Evolutionary conservation across 1,139 yeast genomes (phyloP), one percentile per base, ranked within the genome.

Genomic region (Sugiyamaella paludigena): DNA sequence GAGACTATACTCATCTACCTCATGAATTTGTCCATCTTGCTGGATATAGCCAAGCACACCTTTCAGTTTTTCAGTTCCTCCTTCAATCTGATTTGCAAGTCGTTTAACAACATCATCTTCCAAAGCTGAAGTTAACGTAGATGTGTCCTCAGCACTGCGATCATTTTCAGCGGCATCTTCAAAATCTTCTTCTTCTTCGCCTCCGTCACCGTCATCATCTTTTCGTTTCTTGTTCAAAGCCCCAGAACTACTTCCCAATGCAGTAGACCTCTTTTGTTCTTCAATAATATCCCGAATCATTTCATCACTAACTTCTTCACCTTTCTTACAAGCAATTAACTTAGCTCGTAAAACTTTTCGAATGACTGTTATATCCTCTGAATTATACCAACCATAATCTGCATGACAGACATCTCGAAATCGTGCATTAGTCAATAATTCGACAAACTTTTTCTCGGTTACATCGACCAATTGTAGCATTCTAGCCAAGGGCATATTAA

Each of bases 401-500:
- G 68, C 61, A 59, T 77, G 71, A 8, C 57, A 56, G 15, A 51
- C 53, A 13, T 56, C 59, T 10, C 64, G 53, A 52, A 75, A 51
- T 43, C 65, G 59, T 6, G 72, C 71, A 1, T 71, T 66, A 2
- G 71, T 66, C 13, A 86, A 66, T 2, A 86, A 66, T 6, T 72
- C 72, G 4, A 68, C 64, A 9, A 91, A 72, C 55, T 82, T 83
- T 6, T 80, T 77, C 61, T 88, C 96, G 3, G 77, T 66, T 5
- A 92, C 73, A 63, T 92, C 94, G 33, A 91, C 91, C n/a, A 92
- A 71, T 63, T 88, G 96, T 58, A 85, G 82, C 49, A 85, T 78
- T 5, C 87, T 77, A 2, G 87, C 79, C 45, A 76, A 71, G 0
- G 97, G 95, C 24, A 86, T 62, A 31, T 74, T 75, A 2, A 69